phyloP scores from a whole-genome alignment of 108 stramenopile genomes.

The Skeletonema marinoi region DNA sequence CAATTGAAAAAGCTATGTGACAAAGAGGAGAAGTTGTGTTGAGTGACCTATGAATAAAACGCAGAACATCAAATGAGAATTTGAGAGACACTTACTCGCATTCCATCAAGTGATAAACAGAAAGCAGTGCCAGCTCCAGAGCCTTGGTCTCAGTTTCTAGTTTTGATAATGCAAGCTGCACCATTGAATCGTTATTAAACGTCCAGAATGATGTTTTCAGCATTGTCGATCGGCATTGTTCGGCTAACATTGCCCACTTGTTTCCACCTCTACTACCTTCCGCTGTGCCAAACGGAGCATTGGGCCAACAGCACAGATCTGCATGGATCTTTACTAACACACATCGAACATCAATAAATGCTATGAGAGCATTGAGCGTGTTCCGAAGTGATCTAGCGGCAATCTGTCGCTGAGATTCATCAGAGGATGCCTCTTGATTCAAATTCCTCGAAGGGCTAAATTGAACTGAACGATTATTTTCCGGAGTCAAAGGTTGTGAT shows the following conservation, averaged over 20 bases:
- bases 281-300: not conserved
- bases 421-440: not conserved
- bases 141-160: constrained; percentile 18
- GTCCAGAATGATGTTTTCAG: not conserved
- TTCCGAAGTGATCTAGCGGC: constrained; percentile 37
- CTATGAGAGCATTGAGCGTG: constrained; percentile 29
- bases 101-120: constrained; percentile 14
- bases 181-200: not conserved
- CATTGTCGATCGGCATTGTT: constrained; percentile 16
- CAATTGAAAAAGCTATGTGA: constrained; percentile 30
- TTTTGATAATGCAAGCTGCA: constrained; percentile 14
- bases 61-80: not conserved
- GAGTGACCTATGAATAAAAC: not conserved
- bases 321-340: constrained; percentile 30
- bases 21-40: too few species aligned
- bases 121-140: constrained; percentile 17
- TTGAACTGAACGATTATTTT: not conserved
- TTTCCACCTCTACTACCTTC: not conserved
- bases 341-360: constrained; percentile 36
- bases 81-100: constrained; percentile 34
- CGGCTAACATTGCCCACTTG: constrained; percentile 19
- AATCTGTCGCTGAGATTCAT: constrained; percentile 3
- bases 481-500: not conserved
- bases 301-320: constrained; percentile 13
- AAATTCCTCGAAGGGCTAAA: not conserved